phyloP scores from a whole-genome alignment of 257 asterid genomes.

The Eucommia ulmoides region DNA sequence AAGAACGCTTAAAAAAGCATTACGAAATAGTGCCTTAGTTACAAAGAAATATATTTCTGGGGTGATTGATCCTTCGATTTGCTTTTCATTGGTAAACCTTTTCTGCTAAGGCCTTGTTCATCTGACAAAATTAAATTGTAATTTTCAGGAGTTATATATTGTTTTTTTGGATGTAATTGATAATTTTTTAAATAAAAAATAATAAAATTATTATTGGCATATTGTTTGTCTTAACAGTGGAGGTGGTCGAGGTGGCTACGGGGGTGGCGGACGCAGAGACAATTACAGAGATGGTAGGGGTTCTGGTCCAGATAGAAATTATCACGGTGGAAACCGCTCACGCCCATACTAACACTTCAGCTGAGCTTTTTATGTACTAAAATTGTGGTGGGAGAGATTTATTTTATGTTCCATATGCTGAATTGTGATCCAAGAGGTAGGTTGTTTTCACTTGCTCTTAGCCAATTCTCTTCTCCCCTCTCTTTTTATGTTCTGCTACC shows the following conservation, averaged over 20 bases:
- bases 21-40: too few relatives aligned
- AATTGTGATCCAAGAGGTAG: conserved; percentile 83
- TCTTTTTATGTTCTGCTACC: conserved; percentile 29
- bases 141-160: too few relatives aligned
- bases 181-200: too few relatives aligned
- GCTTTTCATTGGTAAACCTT: too few relatives aligned
- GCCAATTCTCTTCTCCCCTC: conserved; percentile 42
- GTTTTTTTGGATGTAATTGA: too few relatives aligned
- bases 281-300: conserved; percentile 74
- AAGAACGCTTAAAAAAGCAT: too few relatives aligned
- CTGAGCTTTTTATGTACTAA: conserved; percentile 52
- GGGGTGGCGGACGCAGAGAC: conserved; percentile 81
- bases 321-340: conserved; percentile 87
- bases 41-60: too few relatives aligned
- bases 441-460: conserved; percentile 50
- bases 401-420: conserved; percentile 52
- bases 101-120: too few relatives aligned
- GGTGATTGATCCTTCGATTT: too few relatives aligned
- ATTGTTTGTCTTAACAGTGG: conserved; percentile 37
- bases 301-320: conserved; percentile 90
- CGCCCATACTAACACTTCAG: conserved; percentile 70
- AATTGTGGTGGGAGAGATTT: conserved; percentile 64
- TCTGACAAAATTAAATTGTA: too few relatives aligned
- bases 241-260: conserved; percentile 92
- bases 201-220: too few relatives aligned